Evolutionary conservation across 371 early-diverging fungal species (phyloP).

Genomic region (Mortierella sp.): DNA sequence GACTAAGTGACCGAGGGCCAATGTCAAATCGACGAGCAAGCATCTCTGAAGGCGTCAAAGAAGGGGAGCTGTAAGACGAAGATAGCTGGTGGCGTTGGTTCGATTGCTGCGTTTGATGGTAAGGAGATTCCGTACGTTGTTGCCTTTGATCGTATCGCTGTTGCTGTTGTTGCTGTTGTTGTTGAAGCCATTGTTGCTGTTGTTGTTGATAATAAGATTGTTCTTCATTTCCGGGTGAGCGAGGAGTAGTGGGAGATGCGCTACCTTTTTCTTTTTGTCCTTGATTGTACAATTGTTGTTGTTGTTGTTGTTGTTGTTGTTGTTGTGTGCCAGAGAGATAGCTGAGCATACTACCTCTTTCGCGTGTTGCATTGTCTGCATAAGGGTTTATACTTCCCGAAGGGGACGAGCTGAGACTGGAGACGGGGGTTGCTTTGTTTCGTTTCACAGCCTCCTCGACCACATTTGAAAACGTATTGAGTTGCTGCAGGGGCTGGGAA

Average conservation of each 20-base stretch:
- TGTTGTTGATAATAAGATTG: conserved; percentile 12
- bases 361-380: conserved; percentile 13
- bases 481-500: conserved; percentile 13
- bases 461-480: conserved; percentile 20
- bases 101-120: background rate
- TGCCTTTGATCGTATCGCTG: conserved; percentile 6
- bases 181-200: conserved; percentile 9
- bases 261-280: conserved; percentile 13
- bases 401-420: background rate
- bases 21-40: conserved; percentile 19
- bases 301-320: background rate
- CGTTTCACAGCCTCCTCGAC: conserved; percentile 31
- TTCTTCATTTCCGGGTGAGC: conserved; percentile 10
- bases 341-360: conserved; percentile 1
- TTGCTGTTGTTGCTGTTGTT: conserved; percentile 15
- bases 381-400: conserved; percentile 22
- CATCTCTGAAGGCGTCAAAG: conserved; percentile 33
- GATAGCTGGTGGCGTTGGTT: background rate
- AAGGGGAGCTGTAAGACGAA: background rate
- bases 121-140: conserved; percentile 1
- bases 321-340: conserved; percentile 8
- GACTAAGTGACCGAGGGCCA: conserved; percentile 22
- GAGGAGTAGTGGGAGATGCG: conserved; percentile 3
- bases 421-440: conserved; percentile 14
- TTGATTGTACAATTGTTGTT: conserved; percentile 17